Evolutionary conservation across 352 stramenopile genomes (phyloP).

Genomic region (Pythium aristosporum): DNA sequence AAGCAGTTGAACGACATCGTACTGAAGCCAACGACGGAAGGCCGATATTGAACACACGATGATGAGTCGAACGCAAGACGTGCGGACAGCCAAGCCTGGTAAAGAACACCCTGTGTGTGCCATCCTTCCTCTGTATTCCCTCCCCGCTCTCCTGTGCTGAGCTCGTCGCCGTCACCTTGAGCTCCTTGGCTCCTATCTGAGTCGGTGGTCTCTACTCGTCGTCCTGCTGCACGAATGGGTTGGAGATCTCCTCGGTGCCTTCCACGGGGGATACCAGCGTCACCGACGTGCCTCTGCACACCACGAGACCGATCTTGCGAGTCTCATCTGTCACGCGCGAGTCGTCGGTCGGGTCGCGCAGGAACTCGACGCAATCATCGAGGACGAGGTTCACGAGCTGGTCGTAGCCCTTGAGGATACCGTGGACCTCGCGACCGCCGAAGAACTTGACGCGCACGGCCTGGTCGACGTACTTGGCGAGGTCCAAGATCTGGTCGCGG

Average conservation of each 20-base stretch:
- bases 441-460: conserved; percentile 94
- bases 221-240: conserved; percentile 89
- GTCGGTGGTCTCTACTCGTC: conserved; percentile 30
- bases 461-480: conserved; percentile 95
- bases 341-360: conserved; percentile 91
- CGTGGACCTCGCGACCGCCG: conserved; percentile 90
- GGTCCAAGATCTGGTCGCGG: conserved; percentile 91
- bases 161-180: background rate
- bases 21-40: too few species aligned
- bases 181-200: background rate
- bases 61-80: too few species aligned
- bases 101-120: too few species aligned
- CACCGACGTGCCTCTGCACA: conserved; percentile 92
- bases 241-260: conserved; percentile 90
- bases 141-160: background rate
- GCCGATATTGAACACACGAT: too few species aligned
- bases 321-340: conserved; percentile 90
- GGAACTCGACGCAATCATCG: conserved; percentile 95
- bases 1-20: too few species aligned
- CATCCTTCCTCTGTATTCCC: too few species aligned
- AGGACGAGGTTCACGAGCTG: conserved; percentile 97
- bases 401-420: conserved; percentile 95
- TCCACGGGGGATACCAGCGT: conserved; percentile 91
- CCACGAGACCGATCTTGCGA: conserved; percentile 91
- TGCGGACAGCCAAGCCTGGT: too few species aligned